Base-by-base conservation (phyloP, 768 basidiomycete species). In the Pisolithus microcarpus region DNA sequence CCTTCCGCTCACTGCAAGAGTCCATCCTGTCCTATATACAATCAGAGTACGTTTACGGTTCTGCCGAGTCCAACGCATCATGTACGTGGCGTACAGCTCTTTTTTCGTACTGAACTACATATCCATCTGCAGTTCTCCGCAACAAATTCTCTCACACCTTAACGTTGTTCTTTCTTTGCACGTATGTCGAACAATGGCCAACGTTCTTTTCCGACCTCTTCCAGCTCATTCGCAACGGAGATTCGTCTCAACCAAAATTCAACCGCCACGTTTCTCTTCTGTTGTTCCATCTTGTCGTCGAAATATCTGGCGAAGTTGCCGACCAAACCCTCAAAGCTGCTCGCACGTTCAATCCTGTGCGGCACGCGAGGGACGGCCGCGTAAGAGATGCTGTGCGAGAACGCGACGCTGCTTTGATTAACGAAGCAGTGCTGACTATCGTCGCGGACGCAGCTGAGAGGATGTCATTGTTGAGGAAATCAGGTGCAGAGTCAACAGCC, bases 301-400 rank as follows among this genome's bases (percentile, higher is more conserved):
- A 99, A 66, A 94, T 98, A 49, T 94, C 93, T 0, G 88, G 89
- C 11, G 96, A 99, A 68, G 88, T 98, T n/a, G 91, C 91, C 46
- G 96, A 99, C 71, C 87, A 91, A 61, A 81, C 91, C 55, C 82
- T 98, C 60, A 92, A 95, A 69, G 78, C 88, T 46, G 94, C 93
- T 13, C 76, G 94, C 46, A 66, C 80, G 39, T 92, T 79, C 64
- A 82, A 75, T 49, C 70, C 75, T 7, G 79, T 75, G 45, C 79
- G 96, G 44, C 84, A 91, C 62, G 73, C 77, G 42, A 81, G 92
- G 50, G 96, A 99, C 70, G 82, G 73, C 18, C 80, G 82, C 44
- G 85, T 98, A 44, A 75, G 96, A 43, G 94, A 98, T 66, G 85
- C 85, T 18, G 87, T 99, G 28, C 78, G 96, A 53, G 89, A 91